phyloP scores from a whole-genome alignment of 2,329 filamentous ascomycete species.

The Neofusicoccum sp. region DNA sequence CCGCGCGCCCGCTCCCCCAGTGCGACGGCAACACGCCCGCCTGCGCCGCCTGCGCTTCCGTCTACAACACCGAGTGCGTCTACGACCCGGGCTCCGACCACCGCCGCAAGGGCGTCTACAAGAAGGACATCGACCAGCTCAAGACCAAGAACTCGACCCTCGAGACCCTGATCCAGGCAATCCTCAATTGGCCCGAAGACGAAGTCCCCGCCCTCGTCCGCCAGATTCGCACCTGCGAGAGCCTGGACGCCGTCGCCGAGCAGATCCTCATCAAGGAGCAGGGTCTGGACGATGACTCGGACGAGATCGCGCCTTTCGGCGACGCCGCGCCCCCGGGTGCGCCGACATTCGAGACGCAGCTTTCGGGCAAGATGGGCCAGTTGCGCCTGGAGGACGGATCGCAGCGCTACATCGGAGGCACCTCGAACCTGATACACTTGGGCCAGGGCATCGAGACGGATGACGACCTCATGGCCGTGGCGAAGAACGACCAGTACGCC shows the following conservation, averaged over 20 bases:
- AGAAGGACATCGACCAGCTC: constrained; percentile 84
- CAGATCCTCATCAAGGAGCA: constrained; percentile 56
- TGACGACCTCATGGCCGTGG: constrained; percentile 32
- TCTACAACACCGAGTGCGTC: constrained; percentile 85
- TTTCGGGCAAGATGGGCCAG: constrained; percentile 92
- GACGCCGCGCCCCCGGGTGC: constrained; percentile 18
- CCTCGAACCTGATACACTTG: constrained; percentile 86
- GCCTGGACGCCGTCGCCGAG: constrained; percentile 63
- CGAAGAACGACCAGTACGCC: constrained; percentile 47
- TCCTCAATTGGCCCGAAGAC: constrained; percentile 86
- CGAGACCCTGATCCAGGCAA: constrained; percentile 88
- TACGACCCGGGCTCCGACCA: constrained; percentile 97
- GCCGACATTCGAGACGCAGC: constrained; percentile 66
- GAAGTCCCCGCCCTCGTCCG: constrained; percentile 78
- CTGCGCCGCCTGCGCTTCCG: constrained; percentile 92
- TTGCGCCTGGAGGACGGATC: constrained; percentile 82
- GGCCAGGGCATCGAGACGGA: constrained; percentile 38
- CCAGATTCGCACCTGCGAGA: constrained; percentile 84
- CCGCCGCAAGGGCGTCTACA: constrained; percentile 93
- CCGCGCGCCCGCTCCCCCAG: constrained; percentile 30
- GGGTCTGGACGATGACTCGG: constrained; percentile 43
- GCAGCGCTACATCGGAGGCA: constrained; percentile 88
- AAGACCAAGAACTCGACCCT: constrained; percentile 85
- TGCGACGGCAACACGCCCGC: constrained; percentile 90
- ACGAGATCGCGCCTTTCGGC: constrained; percentile 49